Base-by-base conservation (phyloP, 495 filamentous ascomycete species). In the Hypomontagnella submonticulosa region DNA sequence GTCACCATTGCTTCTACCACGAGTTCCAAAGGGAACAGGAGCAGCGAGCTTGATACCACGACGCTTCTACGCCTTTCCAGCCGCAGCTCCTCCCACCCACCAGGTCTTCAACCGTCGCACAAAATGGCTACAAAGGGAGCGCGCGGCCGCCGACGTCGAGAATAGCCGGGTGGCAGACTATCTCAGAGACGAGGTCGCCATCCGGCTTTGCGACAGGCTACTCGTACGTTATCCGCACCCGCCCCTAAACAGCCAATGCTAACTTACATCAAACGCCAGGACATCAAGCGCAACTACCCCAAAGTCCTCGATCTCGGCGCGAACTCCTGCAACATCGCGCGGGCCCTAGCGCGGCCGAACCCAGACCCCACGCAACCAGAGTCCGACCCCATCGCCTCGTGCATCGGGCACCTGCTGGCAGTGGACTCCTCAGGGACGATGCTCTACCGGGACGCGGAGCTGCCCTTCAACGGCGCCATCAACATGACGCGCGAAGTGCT, bases 291-390 rank as follows among this genome's bases (percentile, higher is more conserved):
- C 20, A 79, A 85, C 33, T 95, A 96, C 73, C 87, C 89, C 19
- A 79, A 86, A 47, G 91, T 93, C 42, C 92, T 99, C 66, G 96
- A 99, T 75, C 87, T 97, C 19, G 96, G 95, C 60, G 93, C 96
- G 61, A 97, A 97, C 75, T 88, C 93, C 57, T 97, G 93, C 83
- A 95, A 97, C 79, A 90, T 99, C 71, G 95, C 93, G 5, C 85
- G 87, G 54, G 87, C 88, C 46, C 82, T 97, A 11, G 89, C 89
- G 16, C 81, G 80, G n/a, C 84, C 88, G 34, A 81, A 88, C 73
- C 85, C 86, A 4, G 87, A 89, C 69, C 81, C 49, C 1, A 13
- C 84, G 2, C 81, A 85, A 60, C 75, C 79, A 36, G 71, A 72
- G n/a, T 81, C 87, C 9, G 83, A 86, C 10, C 88, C 91, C 1